Percentiles rank a stretch among this genome's conserved stretches.
Conservation (phyloP, 441 rosid species). For the Eutrema salsugineum region DNA sequence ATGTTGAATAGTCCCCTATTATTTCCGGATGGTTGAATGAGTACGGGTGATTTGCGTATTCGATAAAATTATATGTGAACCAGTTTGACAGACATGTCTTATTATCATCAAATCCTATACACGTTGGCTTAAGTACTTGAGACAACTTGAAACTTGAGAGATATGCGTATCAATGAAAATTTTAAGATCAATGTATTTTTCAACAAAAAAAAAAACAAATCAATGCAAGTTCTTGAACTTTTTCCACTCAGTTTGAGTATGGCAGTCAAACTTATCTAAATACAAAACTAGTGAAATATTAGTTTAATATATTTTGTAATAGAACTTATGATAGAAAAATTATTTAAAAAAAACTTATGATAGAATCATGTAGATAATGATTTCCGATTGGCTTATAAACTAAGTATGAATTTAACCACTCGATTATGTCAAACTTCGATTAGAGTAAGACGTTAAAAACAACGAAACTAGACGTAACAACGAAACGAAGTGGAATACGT, state of each 20-base stretch:
- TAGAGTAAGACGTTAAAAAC: not conserved
- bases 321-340: too few relatives aligned
- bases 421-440: not conserved
- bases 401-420: not conserved
- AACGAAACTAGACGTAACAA: not conserved
- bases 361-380: not conserved
- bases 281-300: not conserved
- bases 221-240: not conserved
- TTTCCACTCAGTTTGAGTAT: not conserved
- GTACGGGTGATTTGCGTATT: not conserved
- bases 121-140: not conserved
- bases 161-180: not conserved
- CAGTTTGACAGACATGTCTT: not conserved
- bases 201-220: not conserved
- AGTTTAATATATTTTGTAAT: not conserved
- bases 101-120: not conserved
- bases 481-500: not conserved
- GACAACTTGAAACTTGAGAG: not conserved
- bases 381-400: not conserved
- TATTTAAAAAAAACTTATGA: too few relatives aligned
- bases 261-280: not conserved
- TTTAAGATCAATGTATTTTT: not conserved
- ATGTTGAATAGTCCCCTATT: not conserved
- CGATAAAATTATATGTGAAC: not conserved
- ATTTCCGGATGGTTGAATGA: not conserved